phyloP scores from a whole-genome alignment of 1,139 yeast species.

The Meyerozyma sp. region DNA sequence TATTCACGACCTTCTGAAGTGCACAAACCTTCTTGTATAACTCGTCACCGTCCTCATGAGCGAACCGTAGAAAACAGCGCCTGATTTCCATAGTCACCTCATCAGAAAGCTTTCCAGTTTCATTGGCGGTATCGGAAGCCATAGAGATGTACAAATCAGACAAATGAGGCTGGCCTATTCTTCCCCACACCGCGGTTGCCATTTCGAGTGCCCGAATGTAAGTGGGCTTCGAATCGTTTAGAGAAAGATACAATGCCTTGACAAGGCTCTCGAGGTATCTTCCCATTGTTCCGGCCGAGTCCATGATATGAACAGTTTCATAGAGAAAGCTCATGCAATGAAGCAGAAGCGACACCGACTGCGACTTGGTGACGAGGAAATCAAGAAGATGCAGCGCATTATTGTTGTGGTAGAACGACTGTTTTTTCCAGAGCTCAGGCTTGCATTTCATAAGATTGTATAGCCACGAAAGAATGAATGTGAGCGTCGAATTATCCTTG shows the following conservation, averaged over 20 bases:
- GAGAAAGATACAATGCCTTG: slow-evolving; percentile 49
- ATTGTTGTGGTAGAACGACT: slow-evolving; percentile 35
- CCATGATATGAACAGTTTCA: slow-evolving; percentile 49
- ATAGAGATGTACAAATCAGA: slow-evolving; percentile 43
- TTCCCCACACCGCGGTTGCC: slow-evolving; percentile 45
- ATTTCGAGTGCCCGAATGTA: slow-evolving; percentile 46
- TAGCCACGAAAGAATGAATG: slow-evolving; percentile 77
- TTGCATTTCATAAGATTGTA: slow-evolving; percentile 63
- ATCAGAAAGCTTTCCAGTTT: slow-evolving; percentile 30
- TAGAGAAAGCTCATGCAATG: slow-evolving; percentile 58
- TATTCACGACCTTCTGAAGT: slow-evolving; percentile 16
- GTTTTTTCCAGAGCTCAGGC: slow-evolving; percentile 50
- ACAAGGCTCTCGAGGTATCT: slow-evolving; percentile 47
- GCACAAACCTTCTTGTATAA: slow-evolving; percentile 20
- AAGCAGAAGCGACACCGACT: slow-evolving; percentile 45
- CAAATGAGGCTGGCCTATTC: slow-evolving; percentile 43
- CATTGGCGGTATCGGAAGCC: slow-evolving; percentile 28
- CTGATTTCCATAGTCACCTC: slow-evolving; percentile 34
- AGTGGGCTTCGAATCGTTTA: slow-evolving; percentile 24
- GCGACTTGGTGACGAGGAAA: slow-evolving; percentile 56
- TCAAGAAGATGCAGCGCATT: slow-evolving; percentile 57
- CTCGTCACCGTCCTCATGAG: slow-evolving; percentile 31
- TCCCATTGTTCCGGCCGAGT: slow-evolving; percentile 44
- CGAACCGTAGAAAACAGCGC: slow-evolving; percentile 27
- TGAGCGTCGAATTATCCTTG: slow-evolving; percentile 67